Percentiles rank a stretch among this genome's conserved stretches.
These are phyloP conservation scores for Amesomyces nigricolor DNA, from an alignment of 2,329 filamentous ascomycete species.

Conservation along the genomic window DNA sequence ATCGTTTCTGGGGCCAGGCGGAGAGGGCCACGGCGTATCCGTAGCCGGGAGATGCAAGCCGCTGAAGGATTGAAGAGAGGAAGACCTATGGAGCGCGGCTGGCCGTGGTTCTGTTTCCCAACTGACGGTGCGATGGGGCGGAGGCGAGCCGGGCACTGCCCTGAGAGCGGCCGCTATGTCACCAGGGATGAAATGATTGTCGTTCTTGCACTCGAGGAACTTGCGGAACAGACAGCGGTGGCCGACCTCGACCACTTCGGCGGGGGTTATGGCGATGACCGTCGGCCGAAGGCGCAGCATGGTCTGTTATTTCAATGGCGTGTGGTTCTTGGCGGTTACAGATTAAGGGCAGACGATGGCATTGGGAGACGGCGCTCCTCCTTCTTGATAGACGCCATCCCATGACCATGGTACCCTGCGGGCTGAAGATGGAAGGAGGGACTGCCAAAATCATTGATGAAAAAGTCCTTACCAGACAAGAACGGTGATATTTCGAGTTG, in stretches of 20 bases:
- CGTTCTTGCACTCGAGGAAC: conserved; percentile 30
- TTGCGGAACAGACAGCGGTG: conserved; percentile 28
- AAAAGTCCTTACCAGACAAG: too few species aligned
- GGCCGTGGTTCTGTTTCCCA: not conserved
- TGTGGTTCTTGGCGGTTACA: not conserved
- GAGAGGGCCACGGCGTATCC: not conserved
- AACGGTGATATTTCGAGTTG: too few species aligned
- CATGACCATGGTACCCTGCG: too few species aligned
- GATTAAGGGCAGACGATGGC: too few species aligned
- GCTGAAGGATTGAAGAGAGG: not conserved
- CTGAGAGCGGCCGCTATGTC: not conserved
- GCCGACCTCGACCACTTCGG: conserved; percentile 39
- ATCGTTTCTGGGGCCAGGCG: not conserved
- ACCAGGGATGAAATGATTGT: not conserved
- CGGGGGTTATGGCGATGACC: conserved; percentile 35
- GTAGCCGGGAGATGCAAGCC: not conserved
- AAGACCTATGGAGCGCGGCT: not conserved
- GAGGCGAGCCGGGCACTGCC: not conserved
- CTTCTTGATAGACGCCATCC: too few species aligned
- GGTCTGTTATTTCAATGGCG: conserved; percentile 2
- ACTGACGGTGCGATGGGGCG: not conserved
- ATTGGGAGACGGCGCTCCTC: too few species aligned
- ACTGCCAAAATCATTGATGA: too few species aligned
- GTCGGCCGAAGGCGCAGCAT: conserved; percentile 42
- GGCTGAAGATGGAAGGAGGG: too few species aligned